phyloP scores from a whole-genome alignment of 176 grass and related monocot genomes.

The Oryza longistaminata region DNA sequence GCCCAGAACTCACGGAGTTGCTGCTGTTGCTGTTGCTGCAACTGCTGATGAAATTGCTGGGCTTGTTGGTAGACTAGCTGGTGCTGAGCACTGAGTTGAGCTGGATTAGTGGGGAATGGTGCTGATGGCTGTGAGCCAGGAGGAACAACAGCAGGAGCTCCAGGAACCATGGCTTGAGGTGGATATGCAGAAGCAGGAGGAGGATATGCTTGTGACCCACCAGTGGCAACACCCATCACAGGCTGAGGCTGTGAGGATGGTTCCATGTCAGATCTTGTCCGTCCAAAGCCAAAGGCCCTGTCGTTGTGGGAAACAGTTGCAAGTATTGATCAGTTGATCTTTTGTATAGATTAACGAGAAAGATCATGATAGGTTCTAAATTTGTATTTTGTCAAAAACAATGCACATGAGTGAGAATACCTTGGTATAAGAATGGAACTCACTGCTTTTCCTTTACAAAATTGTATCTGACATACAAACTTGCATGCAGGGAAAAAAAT shows the following conservation, averaged over 20 bases:
- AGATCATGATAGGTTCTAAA: slow-evolving; percentile 12
- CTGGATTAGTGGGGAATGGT: slow-evolving; percentile 51
- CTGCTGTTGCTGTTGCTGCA: slow-evolving; percentile 63
- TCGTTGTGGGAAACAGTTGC: slow-evolving; percentile 15
- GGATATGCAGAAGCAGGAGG: slow-evolving; percentile 27
- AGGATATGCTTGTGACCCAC: slow-evolving; percentile 62
- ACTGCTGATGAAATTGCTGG: slow-evolving; percentile 63
- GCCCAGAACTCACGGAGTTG: slow-evolving; percentile 61
- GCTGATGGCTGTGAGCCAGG: slow-evolving; percentile 33
- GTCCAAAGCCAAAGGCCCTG: slow-evolving; percentile 18
- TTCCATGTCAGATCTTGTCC: slow-evolving; percentile 46
- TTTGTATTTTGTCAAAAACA: slow-evolving; percentile 6
- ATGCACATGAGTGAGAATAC: not conserved
- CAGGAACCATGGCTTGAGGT: slow-evolving; percentile 39
- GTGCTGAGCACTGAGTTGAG: slow-evolving; percentile 53
- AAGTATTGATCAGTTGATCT: slow-evolving; percentile 15
- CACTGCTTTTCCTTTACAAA: not conserved
- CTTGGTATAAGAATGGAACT: not conserved
- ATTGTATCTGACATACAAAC: not conserved
- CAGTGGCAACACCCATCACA: slow-evolving; percentile 51
- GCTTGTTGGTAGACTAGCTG: slow-evolving; percentile 70
- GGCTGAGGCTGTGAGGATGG: slow-evolving; percentile 56
- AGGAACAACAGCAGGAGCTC: slow-evolving; percentile 35
- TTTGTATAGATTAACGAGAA: not conserved
- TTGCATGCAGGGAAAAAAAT: not conserved